Conservation (phyloP, 768 basidiomycete species). For the Leccinum subtestaceum region DNA sequence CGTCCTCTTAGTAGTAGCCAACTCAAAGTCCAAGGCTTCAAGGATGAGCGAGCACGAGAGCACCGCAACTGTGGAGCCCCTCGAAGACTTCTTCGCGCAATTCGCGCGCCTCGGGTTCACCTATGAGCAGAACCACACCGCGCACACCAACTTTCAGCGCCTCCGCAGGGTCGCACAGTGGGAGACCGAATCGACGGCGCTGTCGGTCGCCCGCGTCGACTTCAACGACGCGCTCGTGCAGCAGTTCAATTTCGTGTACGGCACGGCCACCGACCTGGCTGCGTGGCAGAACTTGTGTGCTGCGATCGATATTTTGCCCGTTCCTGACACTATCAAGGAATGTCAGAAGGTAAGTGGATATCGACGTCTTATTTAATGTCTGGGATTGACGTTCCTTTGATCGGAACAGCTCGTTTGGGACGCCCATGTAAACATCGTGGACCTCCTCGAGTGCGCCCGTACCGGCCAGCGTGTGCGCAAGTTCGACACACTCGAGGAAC, state of each 20-base stretch:
- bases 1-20: neutral
- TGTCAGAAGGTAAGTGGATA: slow-evolving; percentile 17
- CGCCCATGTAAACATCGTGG: slow-evolving; percentile 35
- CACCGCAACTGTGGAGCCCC: slow-evolving; percentile 13
- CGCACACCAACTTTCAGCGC: slow-evolving; percentile 20
- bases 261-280: slow-evolving; percentile 13
- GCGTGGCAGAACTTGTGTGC: slow-evolving; percentile 29
- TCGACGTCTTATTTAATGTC: neutral
- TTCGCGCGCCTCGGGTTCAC: slow-evolving; percentile 16
- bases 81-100: slow-evolving; percentile 25
- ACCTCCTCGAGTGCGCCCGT: slow-evolving; percentile 26
- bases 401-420: slow-evolving; percentile 21
- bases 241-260: slow-evolving; percentile 27
- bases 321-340: slow-evolving; percentile 16
- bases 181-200: neutral
- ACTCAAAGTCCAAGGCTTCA: neutral
- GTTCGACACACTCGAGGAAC: slow-evolving; percentile 25
- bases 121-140: slow-evolving; percentile 13
- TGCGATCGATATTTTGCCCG: slow-evolving; percentile 19
- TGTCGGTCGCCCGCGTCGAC: neutral
- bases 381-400: neutral
- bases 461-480: slow-evolving; percentile 16
- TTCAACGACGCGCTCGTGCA: slow-evolving; percentile 23
- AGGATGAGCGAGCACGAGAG: neutral
- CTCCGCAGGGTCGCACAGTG: slow-evolving; percentile 8